Conservation (phyloP, 1,284 basidiomycete genomes). For the Marasmius fiardii region DNA sequence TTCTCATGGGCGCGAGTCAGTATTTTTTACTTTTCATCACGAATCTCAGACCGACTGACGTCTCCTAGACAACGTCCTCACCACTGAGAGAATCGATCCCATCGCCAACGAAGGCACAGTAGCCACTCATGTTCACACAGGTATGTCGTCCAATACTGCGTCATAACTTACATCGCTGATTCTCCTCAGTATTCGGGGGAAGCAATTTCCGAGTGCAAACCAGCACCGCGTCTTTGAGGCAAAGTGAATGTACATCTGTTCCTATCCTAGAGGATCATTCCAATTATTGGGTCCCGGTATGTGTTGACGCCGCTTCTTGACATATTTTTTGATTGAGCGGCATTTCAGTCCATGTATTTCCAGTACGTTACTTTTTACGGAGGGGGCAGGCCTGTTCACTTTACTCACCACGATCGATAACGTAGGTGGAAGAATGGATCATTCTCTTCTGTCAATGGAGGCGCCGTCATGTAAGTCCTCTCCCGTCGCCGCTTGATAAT, state of each 20-base stretch:
- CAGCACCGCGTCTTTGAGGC: conserved; percentile 29
- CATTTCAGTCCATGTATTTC: conserved; percentile 33
- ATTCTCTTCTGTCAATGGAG: conserved; percentile 34
- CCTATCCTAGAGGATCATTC: conserved; percentile 40
- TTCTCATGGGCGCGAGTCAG: conserved; percentile 13
- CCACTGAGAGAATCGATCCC: conserved; percentile 36
- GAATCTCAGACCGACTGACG: background rate
- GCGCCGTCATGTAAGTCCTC: conserved; percentile 32
- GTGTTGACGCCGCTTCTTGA: conserved; percentile 8
- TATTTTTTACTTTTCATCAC: background rate
- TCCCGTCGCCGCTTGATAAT: background rate
- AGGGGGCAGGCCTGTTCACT: background rate
- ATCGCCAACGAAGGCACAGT: conserved; percentile 31
- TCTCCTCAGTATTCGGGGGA: conserved; percentile 35
- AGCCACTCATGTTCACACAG: conserved; percentile 32
- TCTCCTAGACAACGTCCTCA: conserved; percentile 27
- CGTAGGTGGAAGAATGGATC: conserved; percentile 35
- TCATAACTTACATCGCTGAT: background rate
- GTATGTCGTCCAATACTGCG: conserved; percentile 19
- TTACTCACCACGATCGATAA: background rate
- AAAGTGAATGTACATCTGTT: conserved; percentile 39
- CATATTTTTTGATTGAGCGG: background rate
- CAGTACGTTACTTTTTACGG: conserved; percentile 23
- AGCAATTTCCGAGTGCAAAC: conserved; percentile 36
- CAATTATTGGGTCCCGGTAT: conserved; percentile 40